A percentile compares a stretch with the other conserved stretches of the same genome.
Conservation (phyloP, 257 asterid genomes). For the Solanum pimpinellifolium region DNA sequence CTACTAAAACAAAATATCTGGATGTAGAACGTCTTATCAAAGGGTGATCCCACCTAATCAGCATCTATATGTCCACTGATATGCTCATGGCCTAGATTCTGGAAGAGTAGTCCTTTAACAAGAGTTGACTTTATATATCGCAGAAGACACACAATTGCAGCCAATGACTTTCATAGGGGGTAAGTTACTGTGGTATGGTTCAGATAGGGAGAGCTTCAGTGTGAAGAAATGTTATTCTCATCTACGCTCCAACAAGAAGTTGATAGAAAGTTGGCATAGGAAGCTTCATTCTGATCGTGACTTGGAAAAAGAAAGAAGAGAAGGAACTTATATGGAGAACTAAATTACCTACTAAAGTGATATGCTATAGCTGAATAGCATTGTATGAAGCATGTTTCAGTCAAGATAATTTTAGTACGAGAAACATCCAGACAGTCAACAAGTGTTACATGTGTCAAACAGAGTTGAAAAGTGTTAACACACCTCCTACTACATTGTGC, state of each 20-base stretch:
- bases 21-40: not conserved
- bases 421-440: not conserved
- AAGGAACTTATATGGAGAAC: not conserved
- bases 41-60: not conserved
- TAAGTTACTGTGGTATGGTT: not conserved
- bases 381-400: not conserved
- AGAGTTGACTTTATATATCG: no score
- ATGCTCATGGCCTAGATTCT: not conserved
- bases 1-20: not conserved
- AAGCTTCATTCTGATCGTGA: not conserved
- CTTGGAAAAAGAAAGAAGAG: not conserved
- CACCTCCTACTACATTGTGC: not conserved
- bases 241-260: not conserved
- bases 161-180: no score
- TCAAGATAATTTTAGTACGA: no score
- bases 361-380: not conserved
- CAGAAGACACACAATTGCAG: no score
- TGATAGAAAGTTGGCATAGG: not conserved
- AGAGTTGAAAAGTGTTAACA: not conserved
- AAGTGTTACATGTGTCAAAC: not conserved
- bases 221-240: not conserved
- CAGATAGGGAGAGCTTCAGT: not conserved
- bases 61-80: not conserved
- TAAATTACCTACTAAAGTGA: not conserved
- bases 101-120: no score